Conservation (phyloP, 1,139 yeast genomes). For the Blastobotrys proliferans region DNA sequence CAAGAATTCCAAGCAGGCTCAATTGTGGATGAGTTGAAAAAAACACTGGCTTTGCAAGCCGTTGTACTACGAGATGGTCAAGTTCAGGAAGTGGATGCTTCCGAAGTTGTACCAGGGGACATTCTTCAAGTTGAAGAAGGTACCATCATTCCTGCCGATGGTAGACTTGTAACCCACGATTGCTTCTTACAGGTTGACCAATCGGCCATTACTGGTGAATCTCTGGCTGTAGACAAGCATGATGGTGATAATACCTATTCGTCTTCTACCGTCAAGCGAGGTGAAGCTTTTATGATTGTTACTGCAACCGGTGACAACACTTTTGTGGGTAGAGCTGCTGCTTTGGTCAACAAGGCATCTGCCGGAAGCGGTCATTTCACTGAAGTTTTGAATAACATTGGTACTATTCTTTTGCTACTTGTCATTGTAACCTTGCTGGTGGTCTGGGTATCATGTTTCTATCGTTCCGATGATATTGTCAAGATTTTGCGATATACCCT, state of each 20-base stretch:
- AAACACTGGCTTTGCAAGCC: constrained; percentile 47
- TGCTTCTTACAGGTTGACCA: constrained; percentile 92
- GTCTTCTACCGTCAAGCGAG: constrained; percentile 94
- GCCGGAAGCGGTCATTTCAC: constrained; percentile 96
- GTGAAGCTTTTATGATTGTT: constrained; percentile 94
- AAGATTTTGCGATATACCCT: constrained; percentile 85
- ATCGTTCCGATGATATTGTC: constrained; percentile 87
- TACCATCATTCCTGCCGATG: constrained; percentile 84
- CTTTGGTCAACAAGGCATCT: constrained; percentile 92
- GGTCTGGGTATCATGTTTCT: constrained; percentile 94
- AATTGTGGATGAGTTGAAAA: constrained; percentile 43
- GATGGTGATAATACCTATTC: constrained; percentile 87
- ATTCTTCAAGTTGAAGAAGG: constrained; percentile 75
- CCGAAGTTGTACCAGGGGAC: constrained; percentile 79
- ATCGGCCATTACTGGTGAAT: constrained; percentile 98
- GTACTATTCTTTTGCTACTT: constrained; percentile 84
- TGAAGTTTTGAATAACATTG: constrained; percentile 96
- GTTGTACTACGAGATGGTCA: constrained; percentile 65
- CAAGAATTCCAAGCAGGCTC: constrained; percentile 76
- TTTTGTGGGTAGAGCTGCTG: constrained; percentile 95
- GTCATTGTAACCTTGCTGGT: constrained; percentile 83
- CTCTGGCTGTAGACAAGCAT: constrained; percentile 91
- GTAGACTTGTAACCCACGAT: constrained; percentile 86
- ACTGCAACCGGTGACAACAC: constrained; percentile 94
- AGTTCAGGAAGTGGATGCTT: constrained; percentile 56